These are phyloP conservation scores for Dentipellis sp. DNA, from an alignment of 768 basidiomycete genomes.

Conservation along the genomic window DNA sequence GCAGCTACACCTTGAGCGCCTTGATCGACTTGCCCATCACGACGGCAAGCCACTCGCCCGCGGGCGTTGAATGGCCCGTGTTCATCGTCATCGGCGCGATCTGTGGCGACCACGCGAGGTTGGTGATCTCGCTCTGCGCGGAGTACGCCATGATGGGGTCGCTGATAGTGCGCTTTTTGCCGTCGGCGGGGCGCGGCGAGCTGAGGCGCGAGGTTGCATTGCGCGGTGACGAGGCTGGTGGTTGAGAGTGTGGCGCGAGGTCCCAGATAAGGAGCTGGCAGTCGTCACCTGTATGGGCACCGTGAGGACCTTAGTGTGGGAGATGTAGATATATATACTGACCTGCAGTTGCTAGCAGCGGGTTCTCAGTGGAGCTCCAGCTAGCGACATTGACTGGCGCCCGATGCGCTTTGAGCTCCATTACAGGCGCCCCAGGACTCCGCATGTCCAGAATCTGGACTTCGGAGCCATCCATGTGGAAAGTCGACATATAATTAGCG, in stretches of 20 bases:
- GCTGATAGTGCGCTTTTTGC: constrained; percentile 61
- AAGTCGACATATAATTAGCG: constrained; percentile 94
- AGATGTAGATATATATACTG: constrained; percentile 17
- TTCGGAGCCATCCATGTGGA: constrained; percentile 87
- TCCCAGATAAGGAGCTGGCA: constrained; percentile 94
- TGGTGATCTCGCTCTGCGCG: constrained; percentile 68
- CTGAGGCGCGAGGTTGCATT: constrained; percentile 60
- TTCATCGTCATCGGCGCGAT: constrained; percentile 72
- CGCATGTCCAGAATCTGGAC: constrained; percentile 96
- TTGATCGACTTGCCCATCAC: constrained; percentile 77
- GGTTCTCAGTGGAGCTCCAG: constrained; percentile 82
- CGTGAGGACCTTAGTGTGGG: constrained; percentile 1
- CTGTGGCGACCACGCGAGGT: constrained; percentile 82
- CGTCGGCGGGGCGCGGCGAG: constrained; percentile 67
- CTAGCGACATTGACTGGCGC: constrained; percentile 79
- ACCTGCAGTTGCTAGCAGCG: constrained; percentile 85
- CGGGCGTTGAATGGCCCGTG: constrained; percentile 60
- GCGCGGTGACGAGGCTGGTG: constrained; percentile 55
- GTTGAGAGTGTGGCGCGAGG: constrained; percentile 53
- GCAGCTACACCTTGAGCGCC: constrained; percentile 62
- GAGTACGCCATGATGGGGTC: constrained; percentile 85
- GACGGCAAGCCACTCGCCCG: constrained; percentile 84
- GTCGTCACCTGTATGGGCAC: constrained; percentile 62
- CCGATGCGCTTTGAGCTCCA: constrained; percentile 81
- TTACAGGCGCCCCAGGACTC: constrained; percentile 89